phyloP scores from a whole-genome alignment of 495 filamentous ascomycete species.

The Zalerion maritima region DNA sequence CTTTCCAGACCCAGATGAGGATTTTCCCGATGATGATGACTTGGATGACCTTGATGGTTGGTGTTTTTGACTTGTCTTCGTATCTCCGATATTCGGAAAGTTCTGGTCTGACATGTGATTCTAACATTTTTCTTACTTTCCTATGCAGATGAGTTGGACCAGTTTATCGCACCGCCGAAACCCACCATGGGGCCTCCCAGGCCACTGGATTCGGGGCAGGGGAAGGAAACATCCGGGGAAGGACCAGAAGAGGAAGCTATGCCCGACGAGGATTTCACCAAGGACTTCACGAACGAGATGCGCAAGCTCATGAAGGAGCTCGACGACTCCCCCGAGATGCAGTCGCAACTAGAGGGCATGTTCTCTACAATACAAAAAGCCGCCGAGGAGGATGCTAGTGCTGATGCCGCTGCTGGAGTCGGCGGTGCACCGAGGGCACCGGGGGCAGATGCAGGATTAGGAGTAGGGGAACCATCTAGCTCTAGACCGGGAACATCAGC shows the following conservation, averaged over 20 bases:
- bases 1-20: slow-evolving; percentile 62
- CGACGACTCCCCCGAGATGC: slow-evolving; percentile 59
- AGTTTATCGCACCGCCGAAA: slow-evolving; percentile 62
- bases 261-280: slow-evolving; percentile 61
- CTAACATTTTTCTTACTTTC: neutral
- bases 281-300: slow-evolving; percentile 78
- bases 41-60: slow-evolving; percentile 83
- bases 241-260: slow-evolving; percentile 22
- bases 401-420: slow-evolving; percentile 9
- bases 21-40: too few relatives aligned
- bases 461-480: slow-evolving; percentile 5
- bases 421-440: slow-evolving; percentile 11
- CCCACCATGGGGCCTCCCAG: too few relatives aligned
- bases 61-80: too few relatives aligned
- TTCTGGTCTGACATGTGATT: slow-evolving; percentile 2
- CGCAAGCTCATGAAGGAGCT: slow-evolving; percentile 61
- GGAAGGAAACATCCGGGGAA: too few relatives aligned
- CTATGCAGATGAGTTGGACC: slow-evolving; percentile 68
- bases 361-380: slow-evolving; percentile 59
- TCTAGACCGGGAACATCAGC: slow-evolving; percentile 5
- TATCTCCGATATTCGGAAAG: neutral
- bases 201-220: too few relatives aligned
- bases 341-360: slow-evolving; percentile 73
- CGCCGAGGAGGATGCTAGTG: slow-evolving; percentile 19
- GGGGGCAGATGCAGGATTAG: slow-evolving; percentile 11